These are phyloP conservation scores for Taxillus chinensis DNA, from an alignment of 164 flowering plant genomes.

Conservation along the genomic window DNA sequence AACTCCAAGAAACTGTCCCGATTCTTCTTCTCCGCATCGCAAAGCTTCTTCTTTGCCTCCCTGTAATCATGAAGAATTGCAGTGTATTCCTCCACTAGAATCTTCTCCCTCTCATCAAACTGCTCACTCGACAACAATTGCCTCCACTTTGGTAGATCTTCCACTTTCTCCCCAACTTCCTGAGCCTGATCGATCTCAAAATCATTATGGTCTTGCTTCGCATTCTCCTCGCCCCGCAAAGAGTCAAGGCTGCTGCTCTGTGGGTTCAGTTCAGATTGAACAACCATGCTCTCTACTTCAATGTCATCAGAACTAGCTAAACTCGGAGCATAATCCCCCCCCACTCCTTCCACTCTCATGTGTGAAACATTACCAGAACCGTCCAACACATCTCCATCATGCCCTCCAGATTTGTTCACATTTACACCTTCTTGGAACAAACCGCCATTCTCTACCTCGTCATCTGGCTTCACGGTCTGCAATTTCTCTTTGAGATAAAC, in stretches of 20 bases:
- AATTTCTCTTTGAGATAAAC: slow-evolving; percentile 39
- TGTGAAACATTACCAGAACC: neutral
- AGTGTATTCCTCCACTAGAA: slow-evolving; percentile 53
- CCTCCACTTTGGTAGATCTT: slow-evolving; percentile 42
- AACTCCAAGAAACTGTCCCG: slow-evolving; percentile 36
- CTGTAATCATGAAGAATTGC: slow-evolving; percentile 40
- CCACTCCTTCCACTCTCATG: slow-evolving; percentile 6
- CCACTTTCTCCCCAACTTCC: slow-evolving; percentile 17
- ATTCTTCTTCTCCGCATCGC: slow-evolving; percentile 45
- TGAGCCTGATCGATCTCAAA: slow-evolving; percentile 6
- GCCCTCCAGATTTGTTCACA: slow-evolving; percentile 3
- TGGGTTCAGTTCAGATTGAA: too few relatives aligned
- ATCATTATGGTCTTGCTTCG: slow-evolving; percentile 12
- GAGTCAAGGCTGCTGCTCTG: too few relatives aligned
- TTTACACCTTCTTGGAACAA: slow-evolving; percentile 11
- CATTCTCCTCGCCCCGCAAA: slow-evolving; percentile 11
- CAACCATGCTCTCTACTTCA: slow-evolving; percentile 8
- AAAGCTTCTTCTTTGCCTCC: slow-evolving; percentile 47
- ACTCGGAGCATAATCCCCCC: slow-evolving; percentile 9
- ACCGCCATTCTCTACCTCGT: slow-evolving; percentile 17
- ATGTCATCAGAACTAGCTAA: slow-evolving; percentile 2
- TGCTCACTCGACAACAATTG: slow-evolving; percentile 34
- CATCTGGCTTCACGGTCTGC: slow-evolving; percentile 25
- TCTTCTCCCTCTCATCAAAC: slow-evolving; percentile 54
- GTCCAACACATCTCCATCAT: neutral